Base-by-base conservation (phyloP, 2,329 filamentous ascomycete genomes). In the Penicillium paneum region DNA sequence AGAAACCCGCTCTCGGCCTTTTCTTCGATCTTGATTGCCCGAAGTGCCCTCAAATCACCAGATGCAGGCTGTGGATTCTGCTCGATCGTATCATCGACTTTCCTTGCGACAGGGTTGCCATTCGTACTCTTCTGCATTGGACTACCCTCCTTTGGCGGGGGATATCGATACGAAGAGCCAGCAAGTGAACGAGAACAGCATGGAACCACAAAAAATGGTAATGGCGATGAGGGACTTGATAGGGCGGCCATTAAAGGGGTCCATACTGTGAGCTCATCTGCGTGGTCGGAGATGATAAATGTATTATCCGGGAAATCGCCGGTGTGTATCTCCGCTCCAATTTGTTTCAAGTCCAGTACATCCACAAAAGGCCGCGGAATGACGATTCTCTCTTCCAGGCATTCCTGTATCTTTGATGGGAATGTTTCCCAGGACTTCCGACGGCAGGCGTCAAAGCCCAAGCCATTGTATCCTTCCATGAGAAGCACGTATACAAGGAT, bases 211-310 rank as follows among this genome's bases (percentile, higher is more conserved):
- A 99, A 84, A 72, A 97, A 99, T 0, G 91, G 88, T 11, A 88
- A 88, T 2, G 83, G 76, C 0, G 88, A 91, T 15, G 54, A 51
- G 0, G 71, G 71, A 49, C 61, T 66, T 2, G 76, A 68, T 1
- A 91, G 76, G 7, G 84, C 83, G 1, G 90, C 92, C 38, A 99
- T 83, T 17, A 97, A 81, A 0, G 94, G 94, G 0, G 94, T 97
- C 94, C 94, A 99, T 0, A 90, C 85, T 0, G 94, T 99, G 13
- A 99, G 81, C 74, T 99, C 92, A 69, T 99, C 94, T 11, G 93
- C 93, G 71, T 99, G 94, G 68, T 99, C 99, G 45, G 91, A 96
- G 59, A 99, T 88, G 65, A 99, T 91, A 72, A 99, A 99, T 0
- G 91, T 95, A 28, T 85, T 84, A 15, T 73, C 70, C 0, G 84